Conservation (phyloP, 768 basidiomycete species). For the Rhodotorula taiwanensis region DNA sequence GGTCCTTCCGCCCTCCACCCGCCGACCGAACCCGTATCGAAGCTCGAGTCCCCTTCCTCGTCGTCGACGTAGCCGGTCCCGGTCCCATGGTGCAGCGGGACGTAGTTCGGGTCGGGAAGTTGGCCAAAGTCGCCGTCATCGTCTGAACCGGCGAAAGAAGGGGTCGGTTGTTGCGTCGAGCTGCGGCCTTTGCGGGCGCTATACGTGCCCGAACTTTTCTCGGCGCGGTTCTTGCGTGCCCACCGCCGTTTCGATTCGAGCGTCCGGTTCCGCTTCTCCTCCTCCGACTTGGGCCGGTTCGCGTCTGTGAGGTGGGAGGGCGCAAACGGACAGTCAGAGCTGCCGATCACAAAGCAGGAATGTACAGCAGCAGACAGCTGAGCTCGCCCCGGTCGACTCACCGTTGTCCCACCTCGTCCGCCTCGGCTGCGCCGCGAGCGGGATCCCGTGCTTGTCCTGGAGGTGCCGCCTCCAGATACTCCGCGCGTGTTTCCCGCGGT, state of each 20-base stretch:
- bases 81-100: too few species aligned
- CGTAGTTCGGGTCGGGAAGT: not conserved
- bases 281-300: conserved; percentile 44
- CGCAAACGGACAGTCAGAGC: too few species aligned
- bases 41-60: conserved; percentile 14
- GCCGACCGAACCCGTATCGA: conserved; percentile 1
- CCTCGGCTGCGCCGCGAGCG: conserved; percentile 45
- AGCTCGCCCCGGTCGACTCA: conserved; percentile 11
- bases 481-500: conserved; percentile 47
- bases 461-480: conserved; percentile 48
- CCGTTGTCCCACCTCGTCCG: conserved; percentile 48
- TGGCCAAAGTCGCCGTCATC: not conserved
- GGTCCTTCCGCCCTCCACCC: conserved; percentile 6
- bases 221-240: conserved; percentile 45
- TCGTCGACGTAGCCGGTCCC: not conserved
- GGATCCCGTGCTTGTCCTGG: conserved; percentile 48
- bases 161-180: not conserved
- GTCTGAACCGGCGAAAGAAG: not conserved
- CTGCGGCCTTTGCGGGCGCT: not conserved
- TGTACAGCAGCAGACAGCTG: too few species aligned
- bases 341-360: too few species aligned
- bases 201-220: conserved; percentile 13
- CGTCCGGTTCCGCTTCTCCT: conserved; percentile 44
- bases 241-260: conserved; percentile 46
- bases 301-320: conserved; percentile 39